These are phyloP conservation scores for Fusarium aywerte DNA, from an alignment of 2,329 filamentous ascomycete species.

Conservation along the genomic window DNA sequence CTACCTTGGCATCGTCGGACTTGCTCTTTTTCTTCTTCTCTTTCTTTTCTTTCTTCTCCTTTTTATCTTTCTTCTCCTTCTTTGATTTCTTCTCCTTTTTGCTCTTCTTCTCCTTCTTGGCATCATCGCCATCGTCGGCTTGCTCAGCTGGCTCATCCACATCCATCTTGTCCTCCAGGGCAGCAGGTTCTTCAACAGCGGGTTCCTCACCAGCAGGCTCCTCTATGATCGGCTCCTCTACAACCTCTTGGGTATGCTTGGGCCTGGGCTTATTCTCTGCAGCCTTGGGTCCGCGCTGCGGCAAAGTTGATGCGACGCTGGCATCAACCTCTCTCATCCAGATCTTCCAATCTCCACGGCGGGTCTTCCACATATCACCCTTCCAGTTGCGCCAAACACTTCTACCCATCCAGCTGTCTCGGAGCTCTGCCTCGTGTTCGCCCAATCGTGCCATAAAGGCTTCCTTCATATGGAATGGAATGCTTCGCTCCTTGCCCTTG, in stretches of 20 bases:
- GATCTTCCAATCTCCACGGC: constrained; percentile 64
- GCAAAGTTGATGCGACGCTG: constrained; percentile 33
- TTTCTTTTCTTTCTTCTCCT: constrained; percentile 22
- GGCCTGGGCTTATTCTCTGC: constrained; percentile 10
- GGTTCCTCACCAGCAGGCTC: constrained; percentile 1
- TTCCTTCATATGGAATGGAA: constrained; percentile 70
- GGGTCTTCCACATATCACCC: constrained; percentile 67
- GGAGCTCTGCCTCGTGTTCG: constrained; percentile 59
- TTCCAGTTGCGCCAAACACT: constrained; percentile 68
- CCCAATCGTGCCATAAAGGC: constrained; percentile 62
- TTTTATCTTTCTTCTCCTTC: constrained; percentile 8
- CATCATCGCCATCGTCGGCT: constrained; percentile 6
- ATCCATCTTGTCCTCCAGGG: constrained; percentile 22
- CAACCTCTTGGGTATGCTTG: background rate
- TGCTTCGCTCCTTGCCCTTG: constrained; percentile 58
- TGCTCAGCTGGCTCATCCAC: constrained; percentile 16
- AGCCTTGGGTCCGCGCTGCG: constrained; percentile 26
- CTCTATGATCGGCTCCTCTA: constrained; percentile 9
- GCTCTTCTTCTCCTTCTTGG: constrained; percentile 8
- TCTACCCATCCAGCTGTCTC: constrained; percentile 65
- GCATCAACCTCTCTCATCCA: constrained; percentile 64
- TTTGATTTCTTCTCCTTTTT: constrained; percentile 14
- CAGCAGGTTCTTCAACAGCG: background rate
- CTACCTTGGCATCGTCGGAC: constrained; percentile 7
- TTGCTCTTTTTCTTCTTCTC: constrained; percentile 24